phyloP scores from a whole-genome alignment of 352 stramenopile genomes.

The Phytophthora cryptogea region DNA sequence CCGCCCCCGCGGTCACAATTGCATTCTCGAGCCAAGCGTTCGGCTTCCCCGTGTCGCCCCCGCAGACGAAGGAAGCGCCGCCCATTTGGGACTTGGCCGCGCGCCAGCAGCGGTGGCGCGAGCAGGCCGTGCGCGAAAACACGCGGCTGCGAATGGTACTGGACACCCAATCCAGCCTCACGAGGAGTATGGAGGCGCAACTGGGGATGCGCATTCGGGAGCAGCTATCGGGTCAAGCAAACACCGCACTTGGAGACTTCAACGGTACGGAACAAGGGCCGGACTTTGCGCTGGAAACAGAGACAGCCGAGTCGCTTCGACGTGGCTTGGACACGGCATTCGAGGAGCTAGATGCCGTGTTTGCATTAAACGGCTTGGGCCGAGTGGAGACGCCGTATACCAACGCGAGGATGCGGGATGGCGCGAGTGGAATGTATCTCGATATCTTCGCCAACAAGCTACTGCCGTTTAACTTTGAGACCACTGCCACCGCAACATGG shows the following conservation, averaged over 20 bases:
- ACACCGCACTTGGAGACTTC: constrained; percentile 1
- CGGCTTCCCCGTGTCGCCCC: constrained; percentile 13
- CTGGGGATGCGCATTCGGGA: constrained; percentile 24
- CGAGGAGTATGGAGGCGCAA: constrained; percentile 32
- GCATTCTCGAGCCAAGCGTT: constrained; percentile 27
- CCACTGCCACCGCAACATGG: constrained; percentile 39
- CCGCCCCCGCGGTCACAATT: constrained; percentile 14
- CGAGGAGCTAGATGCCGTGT: constrained; percentile 37
- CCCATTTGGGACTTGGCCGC: constrained; percentile 28
- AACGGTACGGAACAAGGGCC: constrained; percentile 5
- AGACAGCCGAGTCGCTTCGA: constrained; percentile 33
- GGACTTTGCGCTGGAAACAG: constrained; percentile 29
- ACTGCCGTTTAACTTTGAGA: constrained; percentile 43
- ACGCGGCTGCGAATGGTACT: constrained; percentile 33
- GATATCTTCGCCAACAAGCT: constrained; percentile 47
- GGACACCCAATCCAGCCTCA: constrained; percentile 35
- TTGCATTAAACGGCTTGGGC: constrained; percentile 27
- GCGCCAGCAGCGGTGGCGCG: constrained; percentile 29
- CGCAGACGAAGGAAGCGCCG: constrained; percentile 9
- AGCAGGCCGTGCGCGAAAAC: constrained; percentile 36
- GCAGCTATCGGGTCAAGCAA: constrained; percentile 15
- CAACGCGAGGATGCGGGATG: constrained; percentile 35
- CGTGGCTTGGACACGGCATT: constrained; percentile 37
- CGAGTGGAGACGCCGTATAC: constrained; percentile 23
- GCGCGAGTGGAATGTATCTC: constrained; percentile 36